Conservation (phyloP, 129 eudicot genomes). For the Glebionis coronaria region DNA sequence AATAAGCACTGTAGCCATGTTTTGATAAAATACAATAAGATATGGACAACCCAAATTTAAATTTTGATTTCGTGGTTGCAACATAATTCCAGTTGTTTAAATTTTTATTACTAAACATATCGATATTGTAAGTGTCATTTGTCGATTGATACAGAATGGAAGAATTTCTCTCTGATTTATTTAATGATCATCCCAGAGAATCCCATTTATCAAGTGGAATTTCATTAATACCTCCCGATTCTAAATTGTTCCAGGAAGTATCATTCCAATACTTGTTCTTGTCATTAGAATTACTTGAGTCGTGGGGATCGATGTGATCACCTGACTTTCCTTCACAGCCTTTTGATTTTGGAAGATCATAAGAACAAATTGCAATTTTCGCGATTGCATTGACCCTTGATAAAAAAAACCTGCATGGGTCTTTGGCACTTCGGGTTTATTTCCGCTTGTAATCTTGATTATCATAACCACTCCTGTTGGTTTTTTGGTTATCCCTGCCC, state of each 20-base stretch:
- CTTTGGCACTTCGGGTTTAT: slow-evolving; percentile 32
- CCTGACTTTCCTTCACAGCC: slow-evolving; percentile 22
- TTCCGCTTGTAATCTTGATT: slow-evolving; percentile 46
- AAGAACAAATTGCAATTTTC: slow-evolving; percentile 66
- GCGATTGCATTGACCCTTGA: slow-evolving; percentile 71
- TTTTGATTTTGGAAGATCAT: slow-evolving; percentile 40
- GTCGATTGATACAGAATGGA: too few species aligned
- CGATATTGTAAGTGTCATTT: neutral
- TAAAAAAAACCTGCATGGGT: slow-evolving; percentile 60
- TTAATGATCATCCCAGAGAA: too few species aligned
- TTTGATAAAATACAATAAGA: too few species aligned
- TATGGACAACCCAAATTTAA: too few species aligned
- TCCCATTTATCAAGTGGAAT: slow-evolving; percentile 4
- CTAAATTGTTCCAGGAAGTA: slow-evolving; percentile 41
- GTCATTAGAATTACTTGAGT: slow-evolving; percentile 21
- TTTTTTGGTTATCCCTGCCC: slow-evolving; percentile 14
- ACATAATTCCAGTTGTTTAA: too few species aligned
- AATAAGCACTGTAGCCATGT: too few species aligned
- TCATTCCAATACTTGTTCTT: slow-evolving; percentile 44
- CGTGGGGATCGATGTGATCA: slow-evolving; percentile 5
- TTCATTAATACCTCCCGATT: slow-evolving; percentile 15
- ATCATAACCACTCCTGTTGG: slow-evolving; percentile 32
- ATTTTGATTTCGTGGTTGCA: too few species aligned
- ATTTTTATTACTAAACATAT: slow-evolving; percentile 1
- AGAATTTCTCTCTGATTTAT: too few species aligned